phyloP scores from a whole-genome alignment of 2,329 filamentous ascomycete species.

The Fusarium penzigii region DNA sequence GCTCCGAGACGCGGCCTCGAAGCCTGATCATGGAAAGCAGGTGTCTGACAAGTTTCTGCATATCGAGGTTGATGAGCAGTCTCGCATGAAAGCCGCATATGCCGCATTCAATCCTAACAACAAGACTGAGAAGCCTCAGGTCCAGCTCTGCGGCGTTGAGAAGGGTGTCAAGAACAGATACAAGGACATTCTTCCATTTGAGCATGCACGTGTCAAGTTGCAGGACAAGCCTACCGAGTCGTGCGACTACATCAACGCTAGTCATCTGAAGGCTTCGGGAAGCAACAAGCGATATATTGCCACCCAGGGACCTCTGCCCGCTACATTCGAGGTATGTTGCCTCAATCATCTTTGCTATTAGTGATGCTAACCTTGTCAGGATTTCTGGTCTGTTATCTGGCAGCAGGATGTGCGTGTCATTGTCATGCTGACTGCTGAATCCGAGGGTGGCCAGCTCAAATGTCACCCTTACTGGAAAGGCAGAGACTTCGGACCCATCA shows the following conservation, averaged over 20 bases:
- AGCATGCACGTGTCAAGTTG: constrained; percentile 85
- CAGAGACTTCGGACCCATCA: constrained; percentile 75
- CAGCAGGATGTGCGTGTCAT: constrained; percentile 94
- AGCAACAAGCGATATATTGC: constrained; percentile 95
- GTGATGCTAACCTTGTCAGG: constrained; percentile 52
- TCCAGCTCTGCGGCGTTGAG: constrained; percentile 88
- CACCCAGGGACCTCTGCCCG: constrained; percentile 88
- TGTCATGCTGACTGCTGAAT: constrained; percentile 94
- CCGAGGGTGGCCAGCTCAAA: constrained; percentile 90
- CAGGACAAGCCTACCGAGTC: constrained; percentile 64
- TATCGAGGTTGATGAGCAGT: constrained; percentile 83
- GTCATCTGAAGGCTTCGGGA: constrained; percentile 74
- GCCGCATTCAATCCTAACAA: constrained; percentile 48
- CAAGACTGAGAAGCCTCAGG: constrained; percentile 34
- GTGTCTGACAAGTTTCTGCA: constrained; percentile 82
- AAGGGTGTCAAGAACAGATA: constrained; percentile 96
- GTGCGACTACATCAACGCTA: constrained; percentile 97
- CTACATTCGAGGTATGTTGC: constrained; percentile 77
- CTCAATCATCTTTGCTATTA: not conserved
- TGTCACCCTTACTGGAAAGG: constrained; percentile 92
- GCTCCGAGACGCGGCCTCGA: constrained; percentile 69
- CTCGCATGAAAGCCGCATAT: constrained; percentile 84
- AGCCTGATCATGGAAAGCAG: constrained; percentile 71
- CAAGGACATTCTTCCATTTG: constrained; percentile 96
- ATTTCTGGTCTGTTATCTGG: constrained; percentile 98